Evolutionary conservation across 2,329 filamentous ascomycete genomes (phyloP), one percentile per base, ranked within the genome.

Genomic region (Pseudogymnoascus sp.): DNA sequence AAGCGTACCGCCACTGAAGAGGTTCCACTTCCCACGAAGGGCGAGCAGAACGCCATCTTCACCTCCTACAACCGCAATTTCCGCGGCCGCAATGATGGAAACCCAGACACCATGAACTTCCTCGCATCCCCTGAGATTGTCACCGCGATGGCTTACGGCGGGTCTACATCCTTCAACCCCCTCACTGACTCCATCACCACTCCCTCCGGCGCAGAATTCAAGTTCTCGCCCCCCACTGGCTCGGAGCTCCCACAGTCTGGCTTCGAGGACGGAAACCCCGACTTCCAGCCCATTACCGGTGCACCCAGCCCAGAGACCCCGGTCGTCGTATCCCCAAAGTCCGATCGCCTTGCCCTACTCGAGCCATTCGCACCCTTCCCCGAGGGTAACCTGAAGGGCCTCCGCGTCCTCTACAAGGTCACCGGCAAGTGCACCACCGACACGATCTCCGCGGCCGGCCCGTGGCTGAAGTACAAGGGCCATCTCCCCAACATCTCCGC

Each of bases 31-130:
- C 59, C 59, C 8, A 76, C 79, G 69, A 96, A 96, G 79, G 93
- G 92, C 66, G 90, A 93, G 64, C 81, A 85, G 62, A 99, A 99
- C 73, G 95, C 95, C 66, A 97, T 99, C 71, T 85, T 99, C 72
- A 93, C 92, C 8, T 97, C 93, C 0, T 99, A 97, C 81, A 99
- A 99, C 82, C 90, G 95, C 65, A 99, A 99, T 79, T 99, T 99
- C 81, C 90, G 90, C 61, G 93, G 91, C 65, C 90, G 95, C 68
- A 99, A 99, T 75, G 95, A 99, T 73, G 95, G 95, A 66, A 99
- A 99, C 80, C 87, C 90, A 21, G 87, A 89, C 44, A 99, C 95
- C 7, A 97, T 97, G 93, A 99, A 97, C 82, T 99, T 99, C 79
- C 84, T 99, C 61, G 93, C 95, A 8, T 97, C 93, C 0, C 95